Evolutionary conservation across 352 stramenopile species (phyloP), one percentile per base, ranked within the genome.

Genomic region (Globisporangium radiosum): DNA sequence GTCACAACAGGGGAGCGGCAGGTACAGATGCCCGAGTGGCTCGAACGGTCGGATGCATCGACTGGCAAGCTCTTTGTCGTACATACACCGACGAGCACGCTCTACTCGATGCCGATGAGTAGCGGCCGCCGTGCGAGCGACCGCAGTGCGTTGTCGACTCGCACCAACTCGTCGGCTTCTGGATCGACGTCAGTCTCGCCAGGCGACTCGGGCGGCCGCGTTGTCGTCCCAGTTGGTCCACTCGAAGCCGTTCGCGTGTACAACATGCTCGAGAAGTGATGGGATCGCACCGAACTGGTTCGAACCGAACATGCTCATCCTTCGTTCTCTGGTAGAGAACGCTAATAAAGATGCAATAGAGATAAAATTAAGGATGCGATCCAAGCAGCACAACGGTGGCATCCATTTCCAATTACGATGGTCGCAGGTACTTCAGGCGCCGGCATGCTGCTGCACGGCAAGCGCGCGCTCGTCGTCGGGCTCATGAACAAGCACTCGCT

Each of bases 401-500:
- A 50, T 33, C 45, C 5, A 17, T 17, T 33, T 14, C 25, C 25
- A 47, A 47, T 47, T 15, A 15, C 15, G 15, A 13, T 47, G 15
- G 43, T 43, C n/a, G n/a, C n/a, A 43, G 19, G 37, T 6, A n/a
- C 14, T 37, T 47, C 25, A 48, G 37, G 5, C 3, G 7, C 15
- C 7, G 33, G 14, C 36, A 52, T 59, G 51, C 47, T 87, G 62
- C 70, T 92, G 25, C 61, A 47, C 15, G 84, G 81, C 37, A 91
- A 90, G 66, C 75, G 75, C 52, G 81, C 80, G 57, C 68, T 97
- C 13, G 77, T 97, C 5, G 85, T 97, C 56, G 90, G 90, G 33
- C 73, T 97, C 15, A 84, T 94, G 54, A 97, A 97, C 71, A 88
- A 94, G 56, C 75, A 95, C 60, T 97, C 88, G 45, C 71, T 97